phyloP scores from a whole-genome alignment of 225 moss, liverwort and hornwort species.

The Bryoerythrophyllum caledonicum region DNA sequence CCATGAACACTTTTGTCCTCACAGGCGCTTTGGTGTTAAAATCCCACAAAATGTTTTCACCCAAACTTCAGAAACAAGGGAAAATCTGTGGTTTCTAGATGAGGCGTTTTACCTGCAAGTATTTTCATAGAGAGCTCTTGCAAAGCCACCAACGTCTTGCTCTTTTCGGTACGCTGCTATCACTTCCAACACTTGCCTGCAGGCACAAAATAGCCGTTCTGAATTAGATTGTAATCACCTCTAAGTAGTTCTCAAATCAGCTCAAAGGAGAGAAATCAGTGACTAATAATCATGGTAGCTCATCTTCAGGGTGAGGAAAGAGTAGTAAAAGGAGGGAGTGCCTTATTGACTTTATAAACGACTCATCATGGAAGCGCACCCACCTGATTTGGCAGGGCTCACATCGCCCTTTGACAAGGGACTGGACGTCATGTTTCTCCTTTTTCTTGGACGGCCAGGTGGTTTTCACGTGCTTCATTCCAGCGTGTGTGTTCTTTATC shows the following conservation, averaged over 20 bases:
- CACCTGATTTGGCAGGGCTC: conserved; percentile 98
- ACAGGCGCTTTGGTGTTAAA: background rate
- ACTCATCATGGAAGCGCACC: conserved; percentile 37
- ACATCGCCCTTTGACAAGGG: conserved; percentile 81
- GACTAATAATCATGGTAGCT: no score
- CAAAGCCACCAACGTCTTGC: conserved; percentile 66
- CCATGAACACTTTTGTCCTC: no score
- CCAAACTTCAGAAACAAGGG: background rate
- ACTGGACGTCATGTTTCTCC: conserved; percentile 74
- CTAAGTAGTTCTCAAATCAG: no score
- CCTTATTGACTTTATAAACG: no score
- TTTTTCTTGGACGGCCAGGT: conserved; percentile 97
- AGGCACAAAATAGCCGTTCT: conserved; percentile 2
- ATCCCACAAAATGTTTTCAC: background rate
- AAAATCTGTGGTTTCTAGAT: background rate
- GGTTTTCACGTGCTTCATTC: conserved; percentile 68
- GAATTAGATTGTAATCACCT: no score
- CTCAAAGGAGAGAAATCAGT: no score
- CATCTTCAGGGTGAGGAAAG: no score
- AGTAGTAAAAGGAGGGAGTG: no score
- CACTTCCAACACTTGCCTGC: conserved; percentile 93
- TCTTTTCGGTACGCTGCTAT: conserved; percentile 72
- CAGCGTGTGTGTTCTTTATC: conserved; percentile 86
- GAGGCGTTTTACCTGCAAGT: conserved; percentile 67
- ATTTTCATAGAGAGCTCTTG: conserved; percentile 75